Evolutionary conservation across 768 basidiomycete genomes (phyloP).

Genomic region (Calvatia gigantea): DNA sequence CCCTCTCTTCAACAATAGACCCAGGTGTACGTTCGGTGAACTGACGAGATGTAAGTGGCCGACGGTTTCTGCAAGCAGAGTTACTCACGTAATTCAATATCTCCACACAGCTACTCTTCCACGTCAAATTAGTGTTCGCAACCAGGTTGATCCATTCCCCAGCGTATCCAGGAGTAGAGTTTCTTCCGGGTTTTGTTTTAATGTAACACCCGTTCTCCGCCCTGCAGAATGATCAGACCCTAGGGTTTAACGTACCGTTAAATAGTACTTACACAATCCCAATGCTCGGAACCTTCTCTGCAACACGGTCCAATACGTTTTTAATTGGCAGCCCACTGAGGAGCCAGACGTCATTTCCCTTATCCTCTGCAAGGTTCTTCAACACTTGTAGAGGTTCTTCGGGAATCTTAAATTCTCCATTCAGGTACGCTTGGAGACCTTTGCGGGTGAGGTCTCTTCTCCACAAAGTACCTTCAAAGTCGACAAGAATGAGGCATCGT

Average conservation of each 20-base stretch:
- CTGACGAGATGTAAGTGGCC: constrained; percentile 31
- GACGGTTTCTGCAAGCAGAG: neutral
- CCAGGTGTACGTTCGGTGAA: constrained; percentile 88
- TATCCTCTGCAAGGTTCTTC: constrained; percentile 56
- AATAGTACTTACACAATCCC: constrained; percentile 64
- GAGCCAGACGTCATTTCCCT: constrained; percentile 76
- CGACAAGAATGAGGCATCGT: constrained; percentile 66
- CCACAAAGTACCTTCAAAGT: constrained; percentile 84
- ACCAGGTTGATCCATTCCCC: constrained; percentile 79
- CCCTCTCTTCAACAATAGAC: constrained; percentile 79
- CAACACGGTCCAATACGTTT: constrained; percentile 61
- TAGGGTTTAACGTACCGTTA: no score
- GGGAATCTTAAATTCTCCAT: constrained; percentile 29
- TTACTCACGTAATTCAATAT: constrained; percentile 76
- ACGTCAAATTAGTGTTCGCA: constrained; percentile 69
- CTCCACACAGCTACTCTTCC: constrained; percentile 80
- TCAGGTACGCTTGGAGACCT: constrained; percentile 29
- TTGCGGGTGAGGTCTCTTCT: constrained; percentile 48
- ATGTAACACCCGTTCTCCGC: constrained; percentile 90
- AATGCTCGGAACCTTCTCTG: constrained; percentile 55
- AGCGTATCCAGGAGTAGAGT: constrained; percentile 1
- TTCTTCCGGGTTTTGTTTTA: constrained; percentile 40
- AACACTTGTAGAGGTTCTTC: constrained; percentile 46
- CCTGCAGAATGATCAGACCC: no score
- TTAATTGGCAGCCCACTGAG: constrained; percentile 70